Percentiles rank a stretch among this genome's conserved stretches.
phyloP scores from a whole-genome alignment of 2,329 filamentous ascomycete genomes.

The Fusarium sambucinum region DNA sequence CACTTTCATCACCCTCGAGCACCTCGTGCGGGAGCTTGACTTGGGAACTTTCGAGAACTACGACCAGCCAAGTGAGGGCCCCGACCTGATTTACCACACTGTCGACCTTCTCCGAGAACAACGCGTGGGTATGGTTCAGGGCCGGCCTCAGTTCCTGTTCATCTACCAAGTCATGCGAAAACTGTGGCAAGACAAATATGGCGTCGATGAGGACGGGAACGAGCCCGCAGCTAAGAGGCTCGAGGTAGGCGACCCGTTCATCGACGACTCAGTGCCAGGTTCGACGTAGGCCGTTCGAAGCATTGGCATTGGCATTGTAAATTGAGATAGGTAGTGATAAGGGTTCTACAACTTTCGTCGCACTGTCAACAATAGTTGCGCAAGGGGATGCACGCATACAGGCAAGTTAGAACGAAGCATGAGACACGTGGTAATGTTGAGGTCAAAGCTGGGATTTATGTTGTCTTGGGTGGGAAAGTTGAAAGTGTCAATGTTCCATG shows the following conservation, averaged over 20 bases:
- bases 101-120: constrained; percentile 88
- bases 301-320: constrained; percentile 20
- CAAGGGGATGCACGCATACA: constrained; percentile 1
- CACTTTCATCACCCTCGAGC: constrained; percentile 96
- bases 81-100: constrained; percentile 80
- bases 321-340: constrained; percentile 8
- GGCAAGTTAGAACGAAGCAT: constrained; percentile 11
- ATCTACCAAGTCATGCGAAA: constrained; percentile 88
- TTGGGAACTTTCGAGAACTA: constrained; percentile 73
- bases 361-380: constrained; percentile 16
- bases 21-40: constrained; percentile 84
- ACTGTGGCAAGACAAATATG: constrained; percentile 76
- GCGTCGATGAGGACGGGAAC: constrained; percentile 53
- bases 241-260: constrained; percentile 62
- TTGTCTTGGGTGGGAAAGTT: constrained; percentile 6
- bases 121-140: constrained; percentile 95
- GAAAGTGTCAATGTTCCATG: constrained; percentile 1
- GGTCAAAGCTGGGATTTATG: neutral
- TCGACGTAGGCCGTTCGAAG: constrained; percentile 11
- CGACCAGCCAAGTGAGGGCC: constrained; percentile 49
- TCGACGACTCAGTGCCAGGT: constrained; percentile 40
- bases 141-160: constrained; percentile 84
- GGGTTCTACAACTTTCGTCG: constrained; percentile 17
- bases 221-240: constrained; percentile 67
- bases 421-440: constrained; percentile 21